Conservation (phyloP, 192 early-diverging fungal species). For the Mortierella alpina region DNA sequence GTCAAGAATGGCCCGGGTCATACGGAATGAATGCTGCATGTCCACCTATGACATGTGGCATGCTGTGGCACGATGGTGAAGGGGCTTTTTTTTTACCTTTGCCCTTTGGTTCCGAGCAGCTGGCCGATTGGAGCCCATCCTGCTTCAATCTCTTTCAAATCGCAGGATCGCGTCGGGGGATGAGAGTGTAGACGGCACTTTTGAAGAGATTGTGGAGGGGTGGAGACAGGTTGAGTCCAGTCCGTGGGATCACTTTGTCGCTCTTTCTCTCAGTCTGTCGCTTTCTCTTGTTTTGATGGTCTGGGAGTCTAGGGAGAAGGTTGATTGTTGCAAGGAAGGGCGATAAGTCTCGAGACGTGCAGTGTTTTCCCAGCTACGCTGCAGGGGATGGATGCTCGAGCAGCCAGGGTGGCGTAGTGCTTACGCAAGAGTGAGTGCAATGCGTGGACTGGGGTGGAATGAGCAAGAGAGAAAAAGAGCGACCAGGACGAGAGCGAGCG, state of each 20-base stretch:
- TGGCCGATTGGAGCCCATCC: slow-evolving; percentile 47
- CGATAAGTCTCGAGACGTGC: not conserved
- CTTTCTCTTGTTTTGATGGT: slow-evolving; percentile 6
- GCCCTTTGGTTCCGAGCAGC: slow-evolving; percentile 45
- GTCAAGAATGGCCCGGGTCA: too few relatives aligned
- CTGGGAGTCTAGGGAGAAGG: too few relatives aligned
- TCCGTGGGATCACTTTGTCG: too few relatives aligned
- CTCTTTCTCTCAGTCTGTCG: not conserved
- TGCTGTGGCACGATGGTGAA: too few relatives aligned
- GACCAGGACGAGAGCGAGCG: not conserved
- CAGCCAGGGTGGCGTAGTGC: not conserved
- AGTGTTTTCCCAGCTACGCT: not conserved
- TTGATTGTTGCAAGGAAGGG: not conserved
- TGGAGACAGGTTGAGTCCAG: not conserved
- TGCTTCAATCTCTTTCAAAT: slow-evolving; percentile 3
- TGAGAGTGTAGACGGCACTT: not conserved
- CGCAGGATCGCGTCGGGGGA: not conserved
- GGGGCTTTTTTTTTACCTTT: slow-evolving; percentile 40
- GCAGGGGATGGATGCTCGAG: not conserved
- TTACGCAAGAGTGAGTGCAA: not conserved
- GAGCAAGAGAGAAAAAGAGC: not conserved
- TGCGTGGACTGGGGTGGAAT: not conserved
- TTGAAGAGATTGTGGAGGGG: not conserved
- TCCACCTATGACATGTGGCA: too few relatives aligned
- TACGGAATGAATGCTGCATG: too few relatives aligned